Conservation (phyloP, 2,329 filamentous ascomycete species). For the Penicillium aurantiogriseum region DNA sequence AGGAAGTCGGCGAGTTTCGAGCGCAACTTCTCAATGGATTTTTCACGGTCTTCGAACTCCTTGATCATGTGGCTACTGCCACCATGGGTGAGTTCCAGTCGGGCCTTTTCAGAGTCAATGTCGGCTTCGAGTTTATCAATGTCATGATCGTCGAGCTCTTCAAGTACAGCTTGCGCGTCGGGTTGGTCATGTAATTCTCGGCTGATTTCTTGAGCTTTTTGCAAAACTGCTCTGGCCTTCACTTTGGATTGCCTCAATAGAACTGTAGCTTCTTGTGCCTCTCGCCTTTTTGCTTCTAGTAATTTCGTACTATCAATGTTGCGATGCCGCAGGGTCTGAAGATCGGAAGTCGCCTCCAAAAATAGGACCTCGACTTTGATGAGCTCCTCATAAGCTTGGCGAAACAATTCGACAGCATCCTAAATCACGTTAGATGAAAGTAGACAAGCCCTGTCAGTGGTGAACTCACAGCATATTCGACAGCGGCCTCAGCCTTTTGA, state of each 20-base stretch:
- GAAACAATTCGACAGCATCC: conserved; percentile 62
- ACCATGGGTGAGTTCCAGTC: conserved; percentile 75
- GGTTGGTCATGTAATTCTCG: conserved; percentile 17
- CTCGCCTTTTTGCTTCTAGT: conserved; percentile 43
- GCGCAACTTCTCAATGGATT: conserved; percentile 66
- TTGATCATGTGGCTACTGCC: conserved; percentile 72
- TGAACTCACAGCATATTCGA: conserved; percentile 55
- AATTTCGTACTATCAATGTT: conserved; percentile 59
- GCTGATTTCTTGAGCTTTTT: conserved; percentile 20
- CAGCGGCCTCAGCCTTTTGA: conserved; percentile 55
- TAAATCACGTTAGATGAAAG: conserved; percentile 28
- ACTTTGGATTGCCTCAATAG: conserved; percentile 34
- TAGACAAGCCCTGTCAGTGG: not conserved
- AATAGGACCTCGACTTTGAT: conserved; percentile 68
- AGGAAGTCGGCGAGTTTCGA: conserved; percentile 58
- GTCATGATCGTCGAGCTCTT: conserved; percentile 51
- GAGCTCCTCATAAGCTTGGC: conserved; percentile 60
- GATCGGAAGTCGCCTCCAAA: conserved; percentile 81
- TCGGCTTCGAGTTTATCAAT: conserved; percentile 68
- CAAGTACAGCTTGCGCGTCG: conserved; percentile 40
- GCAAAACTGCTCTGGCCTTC: conserved; percentile 18
- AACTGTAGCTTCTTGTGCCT: conserved; percentile 37
- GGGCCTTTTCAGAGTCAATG: conserved; percentile 70
- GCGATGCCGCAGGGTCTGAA: conserved; percentile 64
- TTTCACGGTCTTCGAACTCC: conserved; percentile 72